Percentiles rank a stretch among this genome's conserved stretches.
These are phyloP conservation scores for Oryza coarctata DNA, from an alignment of 176 grass and related monocot genomes.

Conservation along the genomic window DNA sequence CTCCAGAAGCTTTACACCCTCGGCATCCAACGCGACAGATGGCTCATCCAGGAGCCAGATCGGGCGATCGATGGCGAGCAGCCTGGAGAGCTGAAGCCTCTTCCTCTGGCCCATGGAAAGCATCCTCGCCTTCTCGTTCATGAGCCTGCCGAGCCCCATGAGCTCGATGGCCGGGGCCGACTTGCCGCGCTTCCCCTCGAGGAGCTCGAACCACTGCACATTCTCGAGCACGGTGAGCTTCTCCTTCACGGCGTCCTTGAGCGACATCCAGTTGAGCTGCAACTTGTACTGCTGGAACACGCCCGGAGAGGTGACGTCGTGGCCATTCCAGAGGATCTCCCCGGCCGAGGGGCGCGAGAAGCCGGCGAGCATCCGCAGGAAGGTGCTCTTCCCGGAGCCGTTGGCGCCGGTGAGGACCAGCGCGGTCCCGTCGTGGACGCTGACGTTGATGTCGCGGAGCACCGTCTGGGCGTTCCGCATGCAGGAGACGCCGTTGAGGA, in stretches of 20 bases:
- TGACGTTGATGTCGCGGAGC: conserved; percentile 80
- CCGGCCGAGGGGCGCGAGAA: conserved; percentile 87
- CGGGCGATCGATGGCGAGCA: conserved; percentile 79
- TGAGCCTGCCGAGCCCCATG: conserved; percentile 88
- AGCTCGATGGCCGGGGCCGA: conserved; percentile 65
- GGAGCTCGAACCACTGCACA: conserved; percentile 96
- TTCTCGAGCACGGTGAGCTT: conserved; percentile 91
- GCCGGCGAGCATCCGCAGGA: conserved; percentile 86
- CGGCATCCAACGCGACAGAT: conserved; percentile 75
- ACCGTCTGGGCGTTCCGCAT: conserved; percentile 92
- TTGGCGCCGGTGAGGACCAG: conserved; percentile 88
- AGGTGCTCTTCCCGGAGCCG: conserved; percentile 87
- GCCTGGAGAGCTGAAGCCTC: conserved; percentile 69
- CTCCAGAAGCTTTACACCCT: conserved; percentile 74
- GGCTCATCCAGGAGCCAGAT: conserved; percentile 98
- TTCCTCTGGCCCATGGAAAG: conserved; percentile 98
- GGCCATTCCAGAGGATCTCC: conserved; percentile 85
- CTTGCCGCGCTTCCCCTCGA: conserved; percentile 77
- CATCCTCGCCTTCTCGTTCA: conserved; percentile 92
- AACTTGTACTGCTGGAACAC: conserved; percentile 98
- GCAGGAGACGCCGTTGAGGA: conserved; percentile 79
- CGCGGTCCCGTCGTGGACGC: conserved; percentile 79
- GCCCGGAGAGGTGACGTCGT: conserved; percentile 67
- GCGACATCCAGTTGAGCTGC: conserved; percentile 89
- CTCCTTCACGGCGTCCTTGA: conserved; percentile 82